Evolutionary conservation across 805 yeast species (phyloP).

Genomic region (Naumovozyma castellii): DNA sequence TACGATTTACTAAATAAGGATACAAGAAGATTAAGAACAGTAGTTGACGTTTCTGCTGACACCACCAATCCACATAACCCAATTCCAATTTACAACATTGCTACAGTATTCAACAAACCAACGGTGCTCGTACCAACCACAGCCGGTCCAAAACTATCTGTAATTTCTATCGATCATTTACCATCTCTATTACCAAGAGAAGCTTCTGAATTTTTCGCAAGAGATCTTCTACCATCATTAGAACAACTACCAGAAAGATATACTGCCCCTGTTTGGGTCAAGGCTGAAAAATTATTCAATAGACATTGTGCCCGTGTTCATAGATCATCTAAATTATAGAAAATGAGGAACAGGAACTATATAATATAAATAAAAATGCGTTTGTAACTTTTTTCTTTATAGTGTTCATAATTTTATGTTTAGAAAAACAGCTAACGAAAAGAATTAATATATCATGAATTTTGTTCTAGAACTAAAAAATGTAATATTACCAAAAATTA

Average conservation of each 20-base stretch:
- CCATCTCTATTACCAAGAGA: conserved; percentile 96
- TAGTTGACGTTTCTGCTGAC: conserved; percentile 97
- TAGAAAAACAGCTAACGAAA: no score
- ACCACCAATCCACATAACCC: conserved; percentile 98
- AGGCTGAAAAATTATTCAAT: conserved; percentile 75
- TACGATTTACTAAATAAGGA: conserved; percentile 52
- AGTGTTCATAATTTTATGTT: neutral
- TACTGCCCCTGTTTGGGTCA: conserved; percentile 82
- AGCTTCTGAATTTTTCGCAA: conserved; percentile 84
- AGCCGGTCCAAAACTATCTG: conserved; percentile 78
- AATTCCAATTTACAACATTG: conserved; percentile 82
- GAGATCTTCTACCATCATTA: conserved; percentile 82
- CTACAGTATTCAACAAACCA: conserved; percentile 86
- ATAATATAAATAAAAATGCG: neutral
- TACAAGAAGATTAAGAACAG: conserved; percentile 74
- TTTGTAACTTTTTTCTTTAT: neutral
- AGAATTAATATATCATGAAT: no score
- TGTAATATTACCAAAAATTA: no score
- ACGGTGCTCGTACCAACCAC: conserved; percentile 76
- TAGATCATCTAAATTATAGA: conserved; percentile 37
- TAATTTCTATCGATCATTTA: conserved; percentile 89
- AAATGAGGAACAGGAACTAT: conserved; percentile 3
- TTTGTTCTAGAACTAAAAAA: no score
- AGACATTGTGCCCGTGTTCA: conserved; percentile 71
- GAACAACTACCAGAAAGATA: conserved; percentile 75